These are phyloP conservation scores for Capsicum rhomboideum DNA, from an alignment of 257 asterid species.

Conservation along the genomic window DNA sequence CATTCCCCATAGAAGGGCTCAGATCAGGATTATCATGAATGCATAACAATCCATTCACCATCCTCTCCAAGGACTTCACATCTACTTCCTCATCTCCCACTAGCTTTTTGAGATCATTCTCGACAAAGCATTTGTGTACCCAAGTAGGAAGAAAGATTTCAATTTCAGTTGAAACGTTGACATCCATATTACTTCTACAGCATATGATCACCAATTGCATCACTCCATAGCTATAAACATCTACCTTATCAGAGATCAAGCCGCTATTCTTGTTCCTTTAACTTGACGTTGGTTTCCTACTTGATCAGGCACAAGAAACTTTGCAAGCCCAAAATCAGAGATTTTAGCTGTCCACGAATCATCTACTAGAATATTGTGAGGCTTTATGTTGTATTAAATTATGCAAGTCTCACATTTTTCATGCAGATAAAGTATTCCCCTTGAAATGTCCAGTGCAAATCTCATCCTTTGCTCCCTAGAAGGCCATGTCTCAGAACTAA, in stretches of 20 bases:
- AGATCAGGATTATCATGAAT: constrained; percentile 17
- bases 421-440: constrained; percentile 49
- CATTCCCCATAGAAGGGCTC: constrained; percentile 16
- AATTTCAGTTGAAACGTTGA: constrained; percentile 1
- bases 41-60: constrained; percentile 19
- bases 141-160: constrained; percentile 5
- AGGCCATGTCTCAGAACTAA: constrained; percentile 6
- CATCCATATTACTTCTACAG: constrained; percentile 8
- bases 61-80: too few relatives aligned
- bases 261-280: constrained; percentile 3
- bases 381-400: constrained; percentile 58
- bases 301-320: not conserved
- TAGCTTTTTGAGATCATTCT: constrained; percentile 6
- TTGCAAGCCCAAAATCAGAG: not conserved
- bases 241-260: constrained; percentile 14
- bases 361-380: constrained; percentile 52
- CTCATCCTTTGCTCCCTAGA: constrained; percentile 29
- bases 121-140: constrained; percentile 9
- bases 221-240: constrained; percentile 19
- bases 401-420: constrained; percentile 52
- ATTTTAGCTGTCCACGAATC: constrained; percentile 16
- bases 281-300: not conserved
- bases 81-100: constrained; percentile 17
- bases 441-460: constrained; percentile 34
- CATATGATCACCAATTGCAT: constrained; percentile 15